Conservation (phyloP, 192 early-diverging fungal species). For the Entophlyctis luteolus region DNA sequence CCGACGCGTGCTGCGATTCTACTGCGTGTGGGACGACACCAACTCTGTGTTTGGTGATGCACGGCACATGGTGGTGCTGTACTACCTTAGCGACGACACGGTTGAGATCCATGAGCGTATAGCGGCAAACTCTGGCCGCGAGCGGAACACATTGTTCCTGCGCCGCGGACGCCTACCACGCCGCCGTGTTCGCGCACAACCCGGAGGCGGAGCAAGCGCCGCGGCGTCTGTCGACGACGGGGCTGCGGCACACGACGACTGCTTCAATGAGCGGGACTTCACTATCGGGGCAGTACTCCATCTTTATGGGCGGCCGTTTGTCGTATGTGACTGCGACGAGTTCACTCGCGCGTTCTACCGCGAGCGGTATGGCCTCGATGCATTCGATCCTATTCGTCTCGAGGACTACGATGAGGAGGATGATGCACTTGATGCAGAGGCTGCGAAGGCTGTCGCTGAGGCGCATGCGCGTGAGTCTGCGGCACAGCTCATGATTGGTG, state of each 20-base stretch:
- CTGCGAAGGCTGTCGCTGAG: conserved; percentile 7
- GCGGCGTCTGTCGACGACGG: not conserved
- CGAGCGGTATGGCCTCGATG: conserved; percentile 49
- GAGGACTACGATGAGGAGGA: conserved; percentile 41
- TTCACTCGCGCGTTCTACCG: conserved; percentile 55
- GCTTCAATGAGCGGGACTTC: conserved; percentile 52
- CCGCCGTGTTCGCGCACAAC: conserved; percentile 18
- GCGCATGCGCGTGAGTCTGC: conserved; percentile 8
- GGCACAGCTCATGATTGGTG: conserved; percentile 23
- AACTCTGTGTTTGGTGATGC: conserved; percentile 52
- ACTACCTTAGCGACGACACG: conserved; percentile 60
- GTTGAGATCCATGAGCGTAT: conserved; percentile 57
- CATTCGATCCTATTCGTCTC: conserved; percentile 51
- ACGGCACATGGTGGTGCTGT: conserved; percentile 59
- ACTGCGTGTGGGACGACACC: conserved; percentile 63
- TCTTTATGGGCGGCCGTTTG: conserved; percentile 54
- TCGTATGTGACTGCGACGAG: conserved; percentile 62
- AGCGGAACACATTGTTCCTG: conserved; percentile 55
- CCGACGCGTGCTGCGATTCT: conserved; percentile 60
- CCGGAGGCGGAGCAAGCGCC: conserved; percentile 4
- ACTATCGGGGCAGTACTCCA: conserved; percentile 56
- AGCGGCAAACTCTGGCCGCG: conserved; percentile 52
- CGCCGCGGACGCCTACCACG: conserved; percentile 49
- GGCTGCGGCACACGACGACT: conserved; percentile 31
- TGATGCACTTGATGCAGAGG: not conserved